A percentile compares a stretch with the other conserved stretches of the same genome.
phyloP scores from a whole-genome alignment of 2,329 filamentous ascomycete genomes.

The Xylariaceae sp. region DNA sequence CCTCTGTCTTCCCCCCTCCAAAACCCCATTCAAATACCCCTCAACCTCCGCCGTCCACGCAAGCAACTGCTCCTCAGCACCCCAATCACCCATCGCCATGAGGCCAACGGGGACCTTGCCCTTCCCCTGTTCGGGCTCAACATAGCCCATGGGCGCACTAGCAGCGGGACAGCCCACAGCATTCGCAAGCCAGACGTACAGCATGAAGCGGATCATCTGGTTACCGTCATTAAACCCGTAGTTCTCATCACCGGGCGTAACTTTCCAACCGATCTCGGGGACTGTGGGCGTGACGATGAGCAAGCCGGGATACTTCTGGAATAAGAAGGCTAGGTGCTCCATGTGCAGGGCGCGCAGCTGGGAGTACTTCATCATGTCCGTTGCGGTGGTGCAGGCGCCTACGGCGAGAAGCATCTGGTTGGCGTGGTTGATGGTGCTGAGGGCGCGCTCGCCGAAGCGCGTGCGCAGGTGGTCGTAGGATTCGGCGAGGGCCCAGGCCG shows the following conservation, averaged over 20 bases:
- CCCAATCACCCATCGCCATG: conserved; percentile 63
- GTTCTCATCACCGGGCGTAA: conserved; percentile 50
- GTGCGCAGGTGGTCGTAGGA: conserved; percentile 46
- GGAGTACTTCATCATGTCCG: conserved; percentile 68
- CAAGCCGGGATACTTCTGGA: conserved; percentile 64
- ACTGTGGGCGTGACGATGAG: conserved; percentile 75
- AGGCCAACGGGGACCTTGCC: conserved; percentile 58
- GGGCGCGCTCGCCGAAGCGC: conserved; percentile 39
- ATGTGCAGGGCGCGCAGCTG: conserved; percentile 67
- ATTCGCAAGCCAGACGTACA: conserved; percentile 82
- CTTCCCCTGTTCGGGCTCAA: conserved; percentile 47
- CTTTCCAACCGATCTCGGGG: conserved; percentile 70
- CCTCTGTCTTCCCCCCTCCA: conserved; percentile 44
- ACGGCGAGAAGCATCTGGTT: conserved; percentile 67
- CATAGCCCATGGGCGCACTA: conserved; percentile 69
- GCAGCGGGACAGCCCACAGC: conserved; percentile 73
- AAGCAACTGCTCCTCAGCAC: conserved; percentile 57
- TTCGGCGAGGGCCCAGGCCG: conserved; percentile 71
- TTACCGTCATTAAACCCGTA: conserved; percentile 74
- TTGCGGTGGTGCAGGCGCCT: conserved; percentile 57
- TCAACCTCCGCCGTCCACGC: conserved; percentile 56
- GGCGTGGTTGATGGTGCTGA: conserved; percentile 54
- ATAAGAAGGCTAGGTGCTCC: conserved; percentile 40
- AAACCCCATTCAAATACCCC: conserved; percentile 46
- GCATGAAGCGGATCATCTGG: conserved; percentile 69